phyloP scores from a whole-genome alignment of 331 rosid species.

The Saraca asoca region DNA sequence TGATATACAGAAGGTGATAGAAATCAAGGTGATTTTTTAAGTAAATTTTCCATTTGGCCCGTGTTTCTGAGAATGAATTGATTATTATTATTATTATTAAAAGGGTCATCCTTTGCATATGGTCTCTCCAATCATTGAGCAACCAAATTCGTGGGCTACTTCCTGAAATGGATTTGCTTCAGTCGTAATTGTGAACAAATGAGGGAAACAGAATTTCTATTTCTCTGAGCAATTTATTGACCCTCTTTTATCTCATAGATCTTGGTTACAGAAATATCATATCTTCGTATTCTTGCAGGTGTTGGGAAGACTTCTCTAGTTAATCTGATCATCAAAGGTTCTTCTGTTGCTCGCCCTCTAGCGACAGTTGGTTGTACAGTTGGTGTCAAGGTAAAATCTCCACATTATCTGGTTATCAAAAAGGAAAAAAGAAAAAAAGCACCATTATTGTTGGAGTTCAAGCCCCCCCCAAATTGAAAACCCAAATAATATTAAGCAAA shows the following conservation, averaged over 20 bases:
- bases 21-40: not conserved
- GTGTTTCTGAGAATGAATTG: not conserved
- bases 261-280: constrained; percentile 24
- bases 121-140: too few relatives aligned
- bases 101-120: too few relatives aligned
- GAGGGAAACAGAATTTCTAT: not conserved
- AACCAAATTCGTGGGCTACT: not conserved
- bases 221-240: too few relatives aligned
- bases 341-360: constrained; percentile 64
- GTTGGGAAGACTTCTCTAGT: constrained; percentile 96
- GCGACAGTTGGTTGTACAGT: constrained; percentile 93
- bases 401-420: constrained; percentile 8
- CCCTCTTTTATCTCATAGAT: constrained; percentile 13
- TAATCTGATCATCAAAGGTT: constrained; percentile 81
- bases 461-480: not conserved
- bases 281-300: constrained; percentile 51
- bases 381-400: constrained; percentile 69
- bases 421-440: not conserved
- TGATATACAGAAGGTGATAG: not conserved
- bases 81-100: too few relatives aligned
- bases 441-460: constrained; percentile 23
- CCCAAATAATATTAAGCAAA: too few relatives aligned
- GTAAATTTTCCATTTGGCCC: not conserved
- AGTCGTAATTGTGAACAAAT: constrained; percentile 7
- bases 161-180: constrained; percentile 16